Evolutionary conservation across 352 stramenopile species (phyloP).

Genomic region (Phytophthora pini): DNA sequence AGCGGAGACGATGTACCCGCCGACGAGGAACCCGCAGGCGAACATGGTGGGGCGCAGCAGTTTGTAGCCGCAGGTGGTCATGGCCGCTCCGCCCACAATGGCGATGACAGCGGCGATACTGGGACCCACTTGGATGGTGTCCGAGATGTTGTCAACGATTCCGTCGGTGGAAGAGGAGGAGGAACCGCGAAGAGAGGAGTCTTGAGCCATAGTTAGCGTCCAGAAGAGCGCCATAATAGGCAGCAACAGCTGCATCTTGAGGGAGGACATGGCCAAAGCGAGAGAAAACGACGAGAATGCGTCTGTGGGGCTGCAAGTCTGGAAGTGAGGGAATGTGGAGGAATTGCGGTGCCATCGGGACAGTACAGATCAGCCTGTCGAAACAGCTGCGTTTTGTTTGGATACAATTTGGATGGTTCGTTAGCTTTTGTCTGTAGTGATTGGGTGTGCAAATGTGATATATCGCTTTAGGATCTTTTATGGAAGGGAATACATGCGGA

Average conservation of each 20-base stretch:
- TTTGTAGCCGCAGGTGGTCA: constrained; percentile 55
- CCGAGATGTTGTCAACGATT: constrained; percentile 28
- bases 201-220: constrained; percentile 10
- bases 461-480: not conserved
- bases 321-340: constrained; percentile 20
- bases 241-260: constrained; percentile 24
- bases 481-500: constrained; percentile 2
- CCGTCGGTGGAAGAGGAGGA: constrained; percentile 27
- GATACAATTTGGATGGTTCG: constrained; percentile 3
- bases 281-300: not conserved
- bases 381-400: not conserved
- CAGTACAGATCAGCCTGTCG: constrained; percentile 16
- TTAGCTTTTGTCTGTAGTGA: not conserved
- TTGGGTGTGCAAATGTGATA: not conserved
- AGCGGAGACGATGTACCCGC: constrained; percentile 52
- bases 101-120: constrained; percentile 49
- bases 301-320: constrained; percentile 11
- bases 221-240: constrained; percentile 22
- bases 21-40: constrained; percentile 62
- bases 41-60: constrained; percentile 71
- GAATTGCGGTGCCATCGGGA: not conserved
- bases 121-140: constrained; percentile 40
- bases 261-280: constrained; percentile 2
- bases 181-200: constrained; percentile 25
- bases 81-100: constrained; percentile 43